Percentiles rank a stretch among this genome's conserved stretches.
These are phyloP conservation scores for Pelargonium myrrhifolium DNA, from an alignment of 441 rosid species.

Conservation along the genomic window DNA sequence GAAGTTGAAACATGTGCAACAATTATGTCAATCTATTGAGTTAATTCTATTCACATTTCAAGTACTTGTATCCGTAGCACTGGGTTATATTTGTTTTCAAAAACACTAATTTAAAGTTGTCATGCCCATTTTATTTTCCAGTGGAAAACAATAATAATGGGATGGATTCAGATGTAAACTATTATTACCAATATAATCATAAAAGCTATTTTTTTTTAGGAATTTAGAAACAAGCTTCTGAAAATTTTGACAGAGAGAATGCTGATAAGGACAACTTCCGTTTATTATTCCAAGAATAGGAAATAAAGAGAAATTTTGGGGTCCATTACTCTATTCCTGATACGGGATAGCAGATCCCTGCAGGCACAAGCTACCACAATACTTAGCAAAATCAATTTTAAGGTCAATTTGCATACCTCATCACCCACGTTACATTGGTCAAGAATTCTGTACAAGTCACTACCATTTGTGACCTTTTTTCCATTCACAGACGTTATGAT, in stretches of 20 bases:
- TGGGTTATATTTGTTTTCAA: background rate
- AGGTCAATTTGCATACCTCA: constrained; percentile 33
- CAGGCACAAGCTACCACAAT: background rate
- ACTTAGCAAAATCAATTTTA: background rate
- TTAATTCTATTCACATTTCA: background rate
- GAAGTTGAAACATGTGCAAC: background rate
- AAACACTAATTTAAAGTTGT: background rate
- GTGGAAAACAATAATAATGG: background rate
- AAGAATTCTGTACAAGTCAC: constrained; percentile 89
- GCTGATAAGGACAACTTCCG: background rate
- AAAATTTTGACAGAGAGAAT: too few species aligned
- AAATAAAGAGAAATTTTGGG: background rate
- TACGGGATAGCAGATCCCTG: background rate
- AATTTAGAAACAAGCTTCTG: too few species aligned
- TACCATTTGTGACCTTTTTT: constrained; percentile 68
- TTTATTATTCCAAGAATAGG: background rate
- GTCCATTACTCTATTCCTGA: background rate
- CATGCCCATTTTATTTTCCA: background rate
- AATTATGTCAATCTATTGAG: background rate
- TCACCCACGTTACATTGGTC: constrained; percentile 95
- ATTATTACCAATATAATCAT: too few species aligned
- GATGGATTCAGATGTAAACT: background rate
- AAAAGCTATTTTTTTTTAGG: too few species aligned
- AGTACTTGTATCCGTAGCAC: background rate
- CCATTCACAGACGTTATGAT: constrained; percentile 87